Evolutionary conservation across 768 basidiomycete species (phyloP), one percentile per base, ranked within the genome.

Genomic region (Lactifluus echinatus): DNA sequence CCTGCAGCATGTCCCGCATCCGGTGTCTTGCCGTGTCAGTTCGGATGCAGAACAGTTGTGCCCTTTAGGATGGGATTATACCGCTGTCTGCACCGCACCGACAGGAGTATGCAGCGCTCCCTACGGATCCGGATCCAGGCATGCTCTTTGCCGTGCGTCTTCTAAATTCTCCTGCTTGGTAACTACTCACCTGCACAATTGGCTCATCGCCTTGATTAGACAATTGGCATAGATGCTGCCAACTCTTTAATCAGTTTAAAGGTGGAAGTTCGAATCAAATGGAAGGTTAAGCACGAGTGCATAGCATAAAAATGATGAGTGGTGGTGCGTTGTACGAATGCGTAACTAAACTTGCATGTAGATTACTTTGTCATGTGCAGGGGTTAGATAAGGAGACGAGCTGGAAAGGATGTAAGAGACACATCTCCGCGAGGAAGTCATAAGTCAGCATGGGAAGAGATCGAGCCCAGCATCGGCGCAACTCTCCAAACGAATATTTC

Each of bases 271-370:
- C n/a, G 10, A 17, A 43, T 15, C 40, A 31, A 15, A 29, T 31
- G 17, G 46, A 29, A 8, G 29, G 28, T 1, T 2, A 26, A 23
- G n/a, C 28, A 21, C 17, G 33, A 19, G 40, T 11, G 40, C 40
- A 34, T 15, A 21, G 29, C 45, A 31, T 53, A 49, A 50, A 39
- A 23, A 50, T 21, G 42, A 54, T 59, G 58, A 59, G 58, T 59
- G 58, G 58, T 47, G 58, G 34, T 59, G 47, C 3, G 49, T 54
- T 59, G 34, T 54, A 49, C 53, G 53, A 39, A 55, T 59, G 50
- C 53, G 34, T 44, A 31, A 59, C 53, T 59, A 55, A 43, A 8
- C 17, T 28, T 59, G 58, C 40, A 33, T 39, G 53, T 59, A 59
- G 23, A 39, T 40, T 59, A 59, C 58, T 59, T 59, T 59, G 7